Base-by-base conservation (phyloP, 768 basidiomycete genomes). In the Thelephora aurantiotincta region DNA sequence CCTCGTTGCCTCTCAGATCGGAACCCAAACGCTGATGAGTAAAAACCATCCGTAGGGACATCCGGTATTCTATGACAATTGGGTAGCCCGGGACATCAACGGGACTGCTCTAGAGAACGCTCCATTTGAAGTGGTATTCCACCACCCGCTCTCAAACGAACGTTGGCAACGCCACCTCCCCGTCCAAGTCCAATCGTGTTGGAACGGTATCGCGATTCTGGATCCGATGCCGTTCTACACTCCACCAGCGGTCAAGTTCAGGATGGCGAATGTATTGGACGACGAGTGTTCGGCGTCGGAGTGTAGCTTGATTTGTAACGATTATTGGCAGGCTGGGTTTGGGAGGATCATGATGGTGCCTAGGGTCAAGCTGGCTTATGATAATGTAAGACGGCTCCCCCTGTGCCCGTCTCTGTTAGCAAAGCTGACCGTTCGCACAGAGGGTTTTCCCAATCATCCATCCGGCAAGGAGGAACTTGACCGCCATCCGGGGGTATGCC, bases 21-120 rank as follows among this genome's bases (percentile, higher is more conserved):
- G 22, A 11, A 35, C 35, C 45, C 26, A 33, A 18, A n/a, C 16
- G 22, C 26, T 52, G 30, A 34, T 6, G 22, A 33, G 3, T 50
- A 19, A 48, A 33, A 13, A 43, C 13, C 23, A 9, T 47, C 3
- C 2, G 6, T 45, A 77, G 77, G 76, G 78, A 12, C 72, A 89
- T 0, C 94, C 94, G 1, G 93, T 97, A 14, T 98, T 98, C 63
- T 98, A 98, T 67, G 89, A 90, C 61, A 94, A 92, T 63, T 98
- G 94, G 94, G 94, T 99, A 18, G 92, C 94, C 1, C 77, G 94
- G 35, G 94, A 99, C 63, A 89, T 99, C 70, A 99, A 99, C 64
- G 94, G 94, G 19, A 98, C 94, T 0, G 94, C 94, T 0, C 73
- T 99, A 46, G 94, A 99, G 64, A 99, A 99, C 61, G 92, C 92